These are phyloP conservation scores for Rhipidocladum racemiflorum DNA, from an alignment of 176 grass and related monocot genomes.

Conservation along the genomic window DNA sequence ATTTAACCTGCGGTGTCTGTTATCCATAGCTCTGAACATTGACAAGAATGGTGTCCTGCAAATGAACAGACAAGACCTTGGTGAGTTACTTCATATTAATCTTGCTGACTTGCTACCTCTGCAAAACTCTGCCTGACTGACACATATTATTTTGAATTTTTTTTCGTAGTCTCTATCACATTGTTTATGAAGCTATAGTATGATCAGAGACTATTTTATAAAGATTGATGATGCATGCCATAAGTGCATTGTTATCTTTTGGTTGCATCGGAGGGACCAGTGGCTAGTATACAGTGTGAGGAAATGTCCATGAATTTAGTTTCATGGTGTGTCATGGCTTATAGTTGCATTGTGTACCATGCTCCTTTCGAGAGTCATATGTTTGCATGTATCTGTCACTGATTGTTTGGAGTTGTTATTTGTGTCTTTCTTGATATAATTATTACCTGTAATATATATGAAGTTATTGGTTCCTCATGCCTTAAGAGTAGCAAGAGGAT, in stretches of 20 bases:
- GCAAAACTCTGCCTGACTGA: not conserved
- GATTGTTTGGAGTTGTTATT: not conserved
- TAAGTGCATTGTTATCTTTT: slow-evolving; percentile 1
- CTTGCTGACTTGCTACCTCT: not conserved
- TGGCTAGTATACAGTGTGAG: not conserved
- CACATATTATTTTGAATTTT: not conserved
- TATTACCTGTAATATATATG: not conserved
- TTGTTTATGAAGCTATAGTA: slow-evolving; percentile 4
- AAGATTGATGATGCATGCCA: not conserved
- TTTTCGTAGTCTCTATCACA: not conserved
- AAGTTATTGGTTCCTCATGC: not conserved
- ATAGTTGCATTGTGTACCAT: not conserved
- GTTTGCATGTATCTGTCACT: not conserved
- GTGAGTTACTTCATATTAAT: slow-evolving; percentile 10
- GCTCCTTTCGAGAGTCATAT: not conserved
- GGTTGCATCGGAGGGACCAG: not conserved
- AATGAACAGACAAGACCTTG: not conserved
- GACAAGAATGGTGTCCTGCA: not conserved
- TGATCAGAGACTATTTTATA: not conserved
- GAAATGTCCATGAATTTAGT: not conserved
- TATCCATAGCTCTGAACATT: not conserved
- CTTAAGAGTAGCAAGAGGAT: not conserved
- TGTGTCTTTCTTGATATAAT: not conserved
- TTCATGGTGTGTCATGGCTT: not conserved
- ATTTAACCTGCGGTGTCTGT: not conserved